Conservation (phyloP, 768 basidiomycete species). For the Lentinula raphanica region DNA sequence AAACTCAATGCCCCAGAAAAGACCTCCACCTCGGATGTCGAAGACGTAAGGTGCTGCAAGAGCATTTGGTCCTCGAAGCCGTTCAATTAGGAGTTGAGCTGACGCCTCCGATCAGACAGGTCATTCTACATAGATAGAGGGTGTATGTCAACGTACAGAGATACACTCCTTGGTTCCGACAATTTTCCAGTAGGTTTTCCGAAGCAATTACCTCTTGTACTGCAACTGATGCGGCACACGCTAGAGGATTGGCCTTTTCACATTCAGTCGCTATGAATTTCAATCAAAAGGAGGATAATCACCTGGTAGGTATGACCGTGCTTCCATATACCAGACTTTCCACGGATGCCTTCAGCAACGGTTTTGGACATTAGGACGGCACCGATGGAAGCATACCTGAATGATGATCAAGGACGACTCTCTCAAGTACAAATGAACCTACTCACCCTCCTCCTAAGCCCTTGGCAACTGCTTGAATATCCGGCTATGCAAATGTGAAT, state of each 20-base stretch:
- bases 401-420: not conserved
- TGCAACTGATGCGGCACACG: constrained; percentile 75
- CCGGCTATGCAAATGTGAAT: constrained; percentile 41
- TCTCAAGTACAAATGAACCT: not conserved
- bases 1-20: constrained; percentile 83
- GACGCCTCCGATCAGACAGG: not conserved
- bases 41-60: constrained; percentile 61
- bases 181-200: constrained; percentile 68
- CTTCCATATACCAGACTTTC: constrained; percentile 68
- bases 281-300: constrained; percentile 5
- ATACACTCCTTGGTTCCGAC: constrained; percentile 49
- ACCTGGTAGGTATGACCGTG: constrained; percentile 87
- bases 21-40: constrained; percentile 79
- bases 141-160: constrained; percentile 1
- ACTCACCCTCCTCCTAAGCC: constrained; percentile 83
- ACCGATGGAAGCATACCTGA: constrained; percentile 75
- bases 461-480: constrained; percentile 86
- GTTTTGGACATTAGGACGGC: constrained; percentile 72
- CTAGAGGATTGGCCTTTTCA: constrained; percentile 61
- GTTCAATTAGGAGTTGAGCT: constrained; percentile 47
- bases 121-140: not conserved
- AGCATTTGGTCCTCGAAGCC: constrained; percentile 51
- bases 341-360: constrained; percentile 65
- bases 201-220: constrained; percentile 69
- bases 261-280: not conserved